phyloP scores from a whole-genome alignment of 169 alveolate genomes.

The Cryptosporidium viatorum region DNA sequence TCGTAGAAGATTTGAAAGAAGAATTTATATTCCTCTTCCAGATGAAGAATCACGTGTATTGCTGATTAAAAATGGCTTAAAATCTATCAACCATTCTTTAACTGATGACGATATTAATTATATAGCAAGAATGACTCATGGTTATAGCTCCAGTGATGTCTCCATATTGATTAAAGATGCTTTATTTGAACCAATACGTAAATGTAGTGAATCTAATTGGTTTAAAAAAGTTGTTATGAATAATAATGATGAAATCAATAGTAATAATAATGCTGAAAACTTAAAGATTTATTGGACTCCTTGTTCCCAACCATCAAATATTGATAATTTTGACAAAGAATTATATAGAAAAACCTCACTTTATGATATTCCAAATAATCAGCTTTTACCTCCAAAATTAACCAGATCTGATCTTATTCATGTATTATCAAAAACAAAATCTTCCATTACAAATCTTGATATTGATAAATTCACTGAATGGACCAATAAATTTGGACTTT shows the following conservation, averaged over 20 bases:
- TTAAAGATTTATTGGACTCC: constrained; percentile 58
- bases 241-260: neutral
- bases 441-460: constrained; percentile 37
- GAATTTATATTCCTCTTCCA: constrained; percentile 98
- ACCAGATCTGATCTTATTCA: constrained; percentile 30
- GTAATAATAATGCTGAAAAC: neutral
- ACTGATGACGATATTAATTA: constrained; percentile 84
- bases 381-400: constrained; percentile 57
- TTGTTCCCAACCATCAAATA: constrained; percentile 25
- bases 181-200: constrained; percentile 90
- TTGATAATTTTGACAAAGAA: constrained; percentile 7
- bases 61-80: constrained; percentile 84
- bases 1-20: constrained; percentile 96
- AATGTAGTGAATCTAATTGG: constrained; percentile 87
- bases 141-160: constrained; percentile 93
- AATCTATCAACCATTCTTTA: constrained; percentile 81
- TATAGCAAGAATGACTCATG: constrained; percentile 85
- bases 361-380: constrained; percentile 66
- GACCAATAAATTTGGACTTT: constrained; percentile 57
- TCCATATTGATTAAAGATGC: constrained; percentile 91
- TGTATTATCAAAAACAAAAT: constrained; percentile 36
- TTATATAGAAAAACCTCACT: constrained; percentile 26
- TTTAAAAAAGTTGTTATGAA: constrained; percentile 82
- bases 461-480: constrained; percentile 46
- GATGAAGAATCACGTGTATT: constrained; percentile 91